Conservation (phyloP, 129 eudicot species). For the Artemisia argyi region DNA sequence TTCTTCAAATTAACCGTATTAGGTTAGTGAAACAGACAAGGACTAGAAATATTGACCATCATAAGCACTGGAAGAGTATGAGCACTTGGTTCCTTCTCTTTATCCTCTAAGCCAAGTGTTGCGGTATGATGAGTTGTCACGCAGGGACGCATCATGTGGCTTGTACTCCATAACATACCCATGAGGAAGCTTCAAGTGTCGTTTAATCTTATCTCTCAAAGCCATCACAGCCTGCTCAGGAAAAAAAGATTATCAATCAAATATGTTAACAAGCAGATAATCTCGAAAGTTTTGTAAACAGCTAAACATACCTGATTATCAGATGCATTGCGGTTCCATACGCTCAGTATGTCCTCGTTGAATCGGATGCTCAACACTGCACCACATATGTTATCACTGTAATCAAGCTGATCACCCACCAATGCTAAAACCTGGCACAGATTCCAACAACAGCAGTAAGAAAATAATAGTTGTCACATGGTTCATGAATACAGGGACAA, state of each 20-base stretch:
- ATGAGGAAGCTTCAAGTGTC: slow-evolving; percentile 94
- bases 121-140: slow-evolving; percentile 92
- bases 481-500: neutral
- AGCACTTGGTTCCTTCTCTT: slow-evolving; percentile 10
- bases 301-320: slow-evolving; percentile 60
- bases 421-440: slow-evolving; percentile 78
- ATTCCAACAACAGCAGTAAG: neutral
- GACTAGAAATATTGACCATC: slow-evolving; percentile 10
- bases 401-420: slow-evolving; percentile 95
- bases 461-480: neutral
- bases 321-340: slow-evolving; percentile 97
- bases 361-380: slow-evolving; percentile 82
- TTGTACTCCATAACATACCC: slow-evolving; percentile 97
- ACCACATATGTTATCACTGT: slow-evolving; percentile 85
- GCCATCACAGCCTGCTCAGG: slow-evolving; percentile 80
- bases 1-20: neutral
- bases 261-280: neutral
- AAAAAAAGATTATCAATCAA: neutral
- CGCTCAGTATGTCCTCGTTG: slow-evolving; percentile 91
- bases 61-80: slow-evolving; percentile 15
- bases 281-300: neutral
- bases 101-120: slow-evolving; percentile 95
- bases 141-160: slow-evolving; percentile 89
- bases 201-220: slow-evolving; percentile 81
- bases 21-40: slow-evolving; percentile 6